Base-by-base conservation (phyloP, 2,329 filamentous ascomycete genomes). In the Talaromyces sp. region DNA sequence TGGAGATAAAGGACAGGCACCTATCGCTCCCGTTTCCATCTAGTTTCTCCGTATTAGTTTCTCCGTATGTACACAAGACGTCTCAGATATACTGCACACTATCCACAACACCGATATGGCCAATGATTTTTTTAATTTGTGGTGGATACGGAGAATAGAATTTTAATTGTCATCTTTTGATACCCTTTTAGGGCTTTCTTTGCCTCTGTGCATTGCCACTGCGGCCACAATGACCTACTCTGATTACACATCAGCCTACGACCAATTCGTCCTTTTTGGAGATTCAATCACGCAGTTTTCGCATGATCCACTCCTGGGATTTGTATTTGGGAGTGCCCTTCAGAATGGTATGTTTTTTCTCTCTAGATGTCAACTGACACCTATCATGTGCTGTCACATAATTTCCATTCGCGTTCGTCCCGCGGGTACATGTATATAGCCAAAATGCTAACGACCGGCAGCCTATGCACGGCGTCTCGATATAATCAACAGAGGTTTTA, bases 401-500 rank as follows among this genome's bases (percentile, higher is more conserved):
- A 40, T 7, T 2, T n/a, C 16, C 16, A 6, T 5, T 14, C 14
- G 34, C 12, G 34, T 14, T 36, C 12, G 5, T 36, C 10, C n/a
- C 36, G 23, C 23, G 1, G 23, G 23, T 23, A 23, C 14, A n/a
- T n/a, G 6, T 14, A n/a, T 14, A n/a, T 40, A 14, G 12, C 33
- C 34, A 40, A 40, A 12, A n/a, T 40, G 36, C 36, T 40, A n/a
- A 87, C 9, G 18, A 28, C 18, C 12, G 12, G 8, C 18, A 51
- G 44, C 44, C 18, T 51, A 51, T 51, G 44, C 27, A 23, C 44
- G 94, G 61, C 86, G 87, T 40, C 81, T 95, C 14, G 95, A 98
- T 77, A 86, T 98, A 54, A 80, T 98, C 69, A 96, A 97, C 74
- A 86, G 92, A 52, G 95, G 95, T 5, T 87, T 96, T 65, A 90